A percentile compares a stretch with the other conserved stretches of the same genome.
Evolutionary conservation across 176 grass and related monocot genomes (phyloP).

Genomic region (Leersia perrieri): DNA sequence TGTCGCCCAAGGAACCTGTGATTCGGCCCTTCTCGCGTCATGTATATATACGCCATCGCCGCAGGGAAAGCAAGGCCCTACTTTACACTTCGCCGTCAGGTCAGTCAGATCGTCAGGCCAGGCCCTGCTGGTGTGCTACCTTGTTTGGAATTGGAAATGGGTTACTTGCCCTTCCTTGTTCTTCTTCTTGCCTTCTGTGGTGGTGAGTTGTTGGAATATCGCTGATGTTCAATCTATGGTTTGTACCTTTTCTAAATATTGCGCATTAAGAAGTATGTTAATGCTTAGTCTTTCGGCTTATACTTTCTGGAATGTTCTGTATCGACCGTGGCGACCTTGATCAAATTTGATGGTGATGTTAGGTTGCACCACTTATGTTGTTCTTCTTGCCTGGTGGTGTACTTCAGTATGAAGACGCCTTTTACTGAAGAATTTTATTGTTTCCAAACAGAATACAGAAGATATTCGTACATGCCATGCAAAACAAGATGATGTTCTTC

Average conservation of each 20-base stretch:
- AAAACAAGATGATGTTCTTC: too few species aligned
- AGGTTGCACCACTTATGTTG: background rate
- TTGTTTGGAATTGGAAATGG: slow-evolving; percentile 35
- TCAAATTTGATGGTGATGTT: background rate
- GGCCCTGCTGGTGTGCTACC: background rate
- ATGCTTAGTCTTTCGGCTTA: background rate
- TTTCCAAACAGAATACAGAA: background rate
- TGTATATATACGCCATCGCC: slow-evolving; percentile 44
- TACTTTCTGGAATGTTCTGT: background rate
- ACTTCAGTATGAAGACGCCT: background rate
- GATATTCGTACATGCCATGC: background rate
- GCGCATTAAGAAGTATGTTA: background rate
- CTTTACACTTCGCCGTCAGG: slow-evolving; percentile 45
- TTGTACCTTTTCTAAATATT: background rate
- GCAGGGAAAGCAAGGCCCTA: slow-evolving; percentile 31
- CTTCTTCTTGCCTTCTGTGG: slow-evolving; percentile 16
- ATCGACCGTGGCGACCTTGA: background rate
- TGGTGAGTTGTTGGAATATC: slow-evolving; percentile 35
- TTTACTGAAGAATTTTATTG: background rate
- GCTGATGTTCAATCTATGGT: background rate
- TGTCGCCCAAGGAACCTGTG: slow-evolving; percentile 43
- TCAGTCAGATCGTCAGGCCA: slow-evolving; percentile 1
- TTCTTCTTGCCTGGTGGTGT: background rate
- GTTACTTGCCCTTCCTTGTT: slow-evolving; percentile 31
- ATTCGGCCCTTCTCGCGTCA: slow-evolving; percentile 31